Evolutionary conservation across 495 filamentous ascomycete species (phyloP), one percentile per base, ranked within the genome.

Genomic region (Parmelia sp.): DNA sequence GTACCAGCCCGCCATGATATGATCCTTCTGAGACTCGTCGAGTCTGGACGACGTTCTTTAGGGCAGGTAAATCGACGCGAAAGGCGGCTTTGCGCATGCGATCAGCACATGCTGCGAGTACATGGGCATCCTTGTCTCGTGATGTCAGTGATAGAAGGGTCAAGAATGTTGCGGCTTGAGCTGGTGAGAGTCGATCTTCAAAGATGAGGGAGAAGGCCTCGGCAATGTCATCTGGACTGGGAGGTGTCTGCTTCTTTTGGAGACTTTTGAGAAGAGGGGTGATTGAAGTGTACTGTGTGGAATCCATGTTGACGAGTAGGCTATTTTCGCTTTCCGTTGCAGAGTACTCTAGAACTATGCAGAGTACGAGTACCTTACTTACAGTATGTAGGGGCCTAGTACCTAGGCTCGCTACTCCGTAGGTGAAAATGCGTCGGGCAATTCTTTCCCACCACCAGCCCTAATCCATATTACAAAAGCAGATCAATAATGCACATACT

Each of bases 131-230:
- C 53, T 84, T 81, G 72, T 96, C 92, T 65, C 86, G 83, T 23
- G 86, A 86, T 2, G 91, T 96, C 68, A 92, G 95, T 72, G 96
- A 90, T 29, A 99, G 78, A 29, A 90, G 86, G 36, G 93, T 96
- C 25, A 99, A 78, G 19, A 99, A 80, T 35, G 90, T 87, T 9
- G 87, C 88, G 6, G 88, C 88, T 68, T 97, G 95, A 10, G 92
- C 87, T 33, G 88, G 84, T 1, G 88, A 92, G 3, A 97, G 78
- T 49, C 84, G 81, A 75, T 96, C 91, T 33, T 89, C 90, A 71
- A 97, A 97, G 71, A 96, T 93, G 68, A 89, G 80, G 4, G 90
- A 86, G 68, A 99, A 87, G 21, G 94, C 92, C 11, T 87, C 76
- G 62, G 92, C 91, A 69, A 99, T 93, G 65, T 96, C 89, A 42